Conservation (phyloP, 2,329 filamentous ascomycete species). For the Fusarium sp. region DNA sequence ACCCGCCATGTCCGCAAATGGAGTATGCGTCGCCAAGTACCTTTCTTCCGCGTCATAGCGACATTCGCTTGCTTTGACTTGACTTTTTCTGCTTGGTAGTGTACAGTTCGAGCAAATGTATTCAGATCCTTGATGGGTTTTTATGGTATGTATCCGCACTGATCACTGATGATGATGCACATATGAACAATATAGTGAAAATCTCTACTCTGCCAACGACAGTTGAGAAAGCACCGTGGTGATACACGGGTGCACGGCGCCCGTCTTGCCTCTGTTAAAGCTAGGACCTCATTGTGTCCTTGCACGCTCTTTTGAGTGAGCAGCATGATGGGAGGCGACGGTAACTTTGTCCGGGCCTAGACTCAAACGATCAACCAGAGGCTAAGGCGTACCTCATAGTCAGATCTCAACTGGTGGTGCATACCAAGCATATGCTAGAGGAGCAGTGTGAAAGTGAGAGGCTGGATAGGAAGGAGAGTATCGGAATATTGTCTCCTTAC, state of each 20-base stretch:
- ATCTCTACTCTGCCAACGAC: constrained; percentile 21
- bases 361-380: constrained; percentile 11
- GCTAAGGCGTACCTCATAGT: constrained; percentile 14
- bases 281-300: constrained; percentile 34
- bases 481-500: constrained; percentile 25
- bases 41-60: constrained; percentile 12
- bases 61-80: constrained; percentile 21
- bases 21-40: constrained; percentile 46
- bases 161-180: constrained; percentile 41
- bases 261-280: constrained; percentile 30
- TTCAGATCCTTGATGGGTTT: neutral
- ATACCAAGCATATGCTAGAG: constrained; percentile 6
- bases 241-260: constrained; percentile 39
- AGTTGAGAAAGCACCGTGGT: constrained; percentile 21
- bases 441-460: neutral
- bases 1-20: constrained; percentile 45
- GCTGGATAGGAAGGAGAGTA: constrained; percentile 14
- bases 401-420: constrained; percentile 15
- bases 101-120: constrained; percentile 14
- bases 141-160: constrained; percentile 11
- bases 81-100: constrained; percentile 16
- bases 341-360: constrained; percentile 18
- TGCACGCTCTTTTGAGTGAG: constrained; percentile 36
- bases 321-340: constrained; percentile 17
- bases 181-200: constrained; percentile 26